phyloP scores from a whole-genome alignment of 2,329 filamentous ascomycete species.

The Trichoderma semiorbis region DNA sequence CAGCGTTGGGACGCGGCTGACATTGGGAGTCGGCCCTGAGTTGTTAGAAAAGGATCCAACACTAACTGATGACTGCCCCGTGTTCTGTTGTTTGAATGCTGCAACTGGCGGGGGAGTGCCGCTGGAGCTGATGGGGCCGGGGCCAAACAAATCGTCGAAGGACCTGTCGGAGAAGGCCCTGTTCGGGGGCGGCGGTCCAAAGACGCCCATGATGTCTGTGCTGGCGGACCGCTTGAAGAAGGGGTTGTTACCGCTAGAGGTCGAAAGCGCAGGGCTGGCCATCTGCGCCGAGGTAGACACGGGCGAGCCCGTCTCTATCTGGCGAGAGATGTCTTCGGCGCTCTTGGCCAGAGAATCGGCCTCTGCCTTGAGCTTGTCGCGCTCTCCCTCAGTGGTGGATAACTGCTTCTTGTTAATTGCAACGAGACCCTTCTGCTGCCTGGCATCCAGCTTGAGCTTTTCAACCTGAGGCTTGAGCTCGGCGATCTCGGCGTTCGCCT shows the following conservation, averaged over 20 bases:
- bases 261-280: slow-evolving; percentile 66
- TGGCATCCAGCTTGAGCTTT: slow-evolving; percentile 85
- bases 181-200: slow-evolving; percentile 46
- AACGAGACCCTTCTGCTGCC: slow-evolving; percentile 93
- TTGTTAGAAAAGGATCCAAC: slow-evolving; percentile 48
- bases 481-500: slow-evolving; percentile 76
- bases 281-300: slow-evolving; percentile 48
- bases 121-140: slow-evolving; percentile 48
- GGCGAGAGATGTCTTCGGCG: slow-evolving; percentile 56
- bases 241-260: slow-evolving; percentile 80
- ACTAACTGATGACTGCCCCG: slow-evolving; percentile 53
- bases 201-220: slow-evolving; percentile 56
- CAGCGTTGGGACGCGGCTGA: slow-evolving; percentile 60
- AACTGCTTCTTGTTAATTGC: slow-evolving; percentile 99
- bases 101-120: slow-evolving; percentile 38
- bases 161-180: slow-evolving; percentile 57
- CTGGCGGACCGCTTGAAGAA: slow-evolving; percentile 78
- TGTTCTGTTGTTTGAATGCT: slow-evolving; percentile 51
- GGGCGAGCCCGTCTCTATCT: slow-evolving; percentile 50
- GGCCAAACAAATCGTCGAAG: slow-evolving; percentile 85
- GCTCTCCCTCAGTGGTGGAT: slow-evolving; percentile 80
- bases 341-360: slow-evolving; percentile 65
- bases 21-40: slow-evolving; percentile 56
- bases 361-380: slow-evolving; percentile 82
- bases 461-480: slow-evolving; percentile 88